Base-by-base conservation (phyloP, 1,284 basidiomycete species). In the Paramarasmius palmivorus region DNA sequence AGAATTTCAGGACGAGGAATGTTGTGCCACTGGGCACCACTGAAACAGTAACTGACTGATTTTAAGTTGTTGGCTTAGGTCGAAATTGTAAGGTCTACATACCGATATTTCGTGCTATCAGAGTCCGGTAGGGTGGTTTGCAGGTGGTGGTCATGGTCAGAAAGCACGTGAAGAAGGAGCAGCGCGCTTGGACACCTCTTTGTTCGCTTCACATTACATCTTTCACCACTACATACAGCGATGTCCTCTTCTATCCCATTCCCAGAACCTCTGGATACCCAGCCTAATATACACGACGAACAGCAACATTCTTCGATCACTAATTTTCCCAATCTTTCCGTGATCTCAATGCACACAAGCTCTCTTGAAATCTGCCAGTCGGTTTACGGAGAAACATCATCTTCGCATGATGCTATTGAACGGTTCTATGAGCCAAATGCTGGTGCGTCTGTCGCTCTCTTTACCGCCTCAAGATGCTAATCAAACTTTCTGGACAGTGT, bases 391-490 rank as follows among this genome's bases (percentile, higher is more conserved):
- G 77, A 83, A 37, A 62, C 63, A 55, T 61, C 74, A 41, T 60
- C 73, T 55, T 68, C 78, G 61, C 59, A 78, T 53, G 81, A 81
- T 45, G 68, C 75, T 7, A 71, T 86, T 1, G 80, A 82, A 60
- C 74, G 78, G 52, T 82, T 84, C 60, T 90, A 90, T 61, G 88
- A 90, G 65, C 60, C 83, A 19, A 81, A 79, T 66, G 88, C 88
- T 53, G 77, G 84, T 81, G 58, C 63, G 82, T 76, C 40, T 34
- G 36, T 25, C 23, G 9, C 32, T 23, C 26, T 40, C 29, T 19
- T 25, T 7, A 35, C 34, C 17, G 14, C 23, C 19, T 53, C 56
- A 12, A 50, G 46, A 49, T 42, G 51, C 34, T 36, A 2, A 44
- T 51, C 25, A 46, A 2, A 48, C n/a, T 49, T n/a, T 35, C 41